Percentiles rank a stretch among this genome's conserved stretches.
Evolutionary conservation across 192 early-diverging fungal genomes (phyloP).

Genomic region (Podila epigama): DNA sequence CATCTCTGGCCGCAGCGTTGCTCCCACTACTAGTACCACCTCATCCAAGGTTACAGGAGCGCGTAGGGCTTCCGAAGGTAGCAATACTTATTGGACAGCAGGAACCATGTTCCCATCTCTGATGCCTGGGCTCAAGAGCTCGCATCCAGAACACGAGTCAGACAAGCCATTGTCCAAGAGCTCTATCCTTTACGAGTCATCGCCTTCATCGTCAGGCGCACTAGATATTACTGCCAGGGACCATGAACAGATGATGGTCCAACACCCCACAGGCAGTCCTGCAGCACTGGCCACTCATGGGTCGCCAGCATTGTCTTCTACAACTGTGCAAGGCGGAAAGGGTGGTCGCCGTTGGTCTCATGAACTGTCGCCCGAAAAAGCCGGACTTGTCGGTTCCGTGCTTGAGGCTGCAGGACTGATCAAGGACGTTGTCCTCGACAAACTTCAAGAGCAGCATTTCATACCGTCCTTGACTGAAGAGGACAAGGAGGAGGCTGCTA

Average conservation of each 20-base stretch:
- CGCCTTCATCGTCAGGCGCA: too few relatives aligned
- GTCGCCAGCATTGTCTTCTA: slow-evolving; percentile 3
- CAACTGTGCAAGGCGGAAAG: slow-evolving; percentile 27
- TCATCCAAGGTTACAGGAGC: neutral
- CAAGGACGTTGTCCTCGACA: slow-evolving; percentile 44
- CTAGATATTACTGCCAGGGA: too few relatives aligned
- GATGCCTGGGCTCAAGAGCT: slow-evolving; percentile 5
- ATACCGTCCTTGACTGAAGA: neutral
- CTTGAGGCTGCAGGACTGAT: slow-evolving; percentile 23
- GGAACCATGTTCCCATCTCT: slow-evolving; percentile 34
- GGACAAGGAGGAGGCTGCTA: slow-evolving; percentile 24
- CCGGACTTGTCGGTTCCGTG: slow-evolving; percentile 23
- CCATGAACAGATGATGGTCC: too few relatives aligned
- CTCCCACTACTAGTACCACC: neutral
- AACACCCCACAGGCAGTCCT: too few relatives aligned
- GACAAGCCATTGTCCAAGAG: slow-evolving; percentile 16
- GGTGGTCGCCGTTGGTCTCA: slow-evolving; percentile 44
- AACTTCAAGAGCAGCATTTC: slow-evolving; percentile 19
- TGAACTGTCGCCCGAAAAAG: slow-evolving; percentile 45
- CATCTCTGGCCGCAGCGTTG: neutral
- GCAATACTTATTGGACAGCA: slow-evolving; percentile 6
- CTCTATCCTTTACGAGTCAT: slow-evolving; percentile 45
- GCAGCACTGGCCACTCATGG: neutral
- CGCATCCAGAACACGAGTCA: neutral
- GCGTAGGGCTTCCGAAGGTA: too few relatives aligned